Percentiles rank a stretch among this genome's conserved stretches.
Conservation (phyloP, 148 eudicot genomes). For the Spergularia bocconei region DNA sequence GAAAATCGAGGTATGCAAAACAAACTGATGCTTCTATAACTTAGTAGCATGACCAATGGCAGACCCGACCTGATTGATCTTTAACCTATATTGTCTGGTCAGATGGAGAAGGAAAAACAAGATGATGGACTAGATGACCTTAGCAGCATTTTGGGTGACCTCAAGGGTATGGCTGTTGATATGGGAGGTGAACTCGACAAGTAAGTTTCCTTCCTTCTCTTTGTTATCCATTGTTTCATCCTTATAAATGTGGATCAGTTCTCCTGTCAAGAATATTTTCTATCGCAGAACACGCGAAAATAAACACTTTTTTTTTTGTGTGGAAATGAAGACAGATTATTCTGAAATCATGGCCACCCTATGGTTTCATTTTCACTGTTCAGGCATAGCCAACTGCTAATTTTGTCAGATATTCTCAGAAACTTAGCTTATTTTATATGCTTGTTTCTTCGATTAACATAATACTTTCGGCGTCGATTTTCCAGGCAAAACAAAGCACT, state of each 20-base stretch:
- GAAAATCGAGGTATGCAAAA: slow-evolving; percentile 60
- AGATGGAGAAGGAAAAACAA: slow-evolving; percentile 86
- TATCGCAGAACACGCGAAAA: no score
- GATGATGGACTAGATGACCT: slow-evolving; percentile 71
- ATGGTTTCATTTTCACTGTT: neutral
- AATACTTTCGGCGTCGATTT: neutral
- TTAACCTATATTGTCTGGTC: neutral
- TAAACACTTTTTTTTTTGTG: no score
- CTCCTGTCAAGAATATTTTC: no score
- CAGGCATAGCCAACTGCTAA: neutral
- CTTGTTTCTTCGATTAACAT: neutral
- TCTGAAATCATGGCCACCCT: no score
- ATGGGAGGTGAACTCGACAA: slow-evolving; percentile 88
- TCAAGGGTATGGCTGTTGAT: slow-evolving; percentile 88
- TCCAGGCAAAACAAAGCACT: slow-evolving; percentile 87
- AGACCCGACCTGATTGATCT: neutral
- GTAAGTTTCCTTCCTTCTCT: slow-evolving; percentile 34
- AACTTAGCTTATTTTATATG: neutral
- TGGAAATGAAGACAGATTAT: no score
- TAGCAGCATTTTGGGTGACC: slow-evolving; percentile 74
- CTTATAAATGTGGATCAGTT: no score
- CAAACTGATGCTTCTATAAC: neutral
- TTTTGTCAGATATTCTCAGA: neutral
- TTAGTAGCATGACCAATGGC: neutral
- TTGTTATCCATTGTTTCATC: neutral